These are phyloP conservation scores for Filobasidium wieringae DNA, from an alignment of 768 basidiomycete species.

Conservation along the genomic window DNA sequence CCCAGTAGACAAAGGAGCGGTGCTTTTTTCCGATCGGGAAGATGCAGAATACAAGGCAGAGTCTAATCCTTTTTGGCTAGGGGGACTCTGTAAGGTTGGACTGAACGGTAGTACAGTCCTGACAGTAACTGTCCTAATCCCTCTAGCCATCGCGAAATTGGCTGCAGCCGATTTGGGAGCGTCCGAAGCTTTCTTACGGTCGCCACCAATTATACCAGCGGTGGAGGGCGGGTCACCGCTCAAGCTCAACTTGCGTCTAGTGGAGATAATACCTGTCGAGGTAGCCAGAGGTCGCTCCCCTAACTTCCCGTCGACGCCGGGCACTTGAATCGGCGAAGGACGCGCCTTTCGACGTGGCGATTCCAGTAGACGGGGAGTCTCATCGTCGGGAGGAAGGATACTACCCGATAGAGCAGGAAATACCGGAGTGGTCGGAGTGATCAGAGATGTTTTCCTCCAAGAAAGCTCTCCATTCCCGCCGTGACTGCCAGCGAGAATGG, in stretches of 20 bases:
- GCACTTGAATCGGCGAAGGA: neutral
- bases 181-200: neutral
- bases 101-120: neutral
- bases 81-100: neutral
- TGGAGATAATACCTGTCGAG: neutral
- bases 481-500: too few relatives aligned
- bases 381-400: too few relatives aligned
- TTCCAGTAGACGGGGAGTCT: too few relatives aligned
- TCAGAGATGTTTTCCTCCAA: too few relatives aligned
- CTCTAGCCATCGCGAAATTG: neutral
- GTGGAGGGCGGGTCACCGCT: neutral
- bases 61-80: too few relatives aligned
- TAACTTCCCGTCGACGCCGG: neutral
- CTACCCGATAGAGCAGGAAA: too few relatives aligned
- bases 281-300: neutral
- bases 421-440: too few relatives aligned
- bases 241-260: neutral
- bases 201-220: neutral
- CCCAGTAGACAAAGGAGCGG: neutral
- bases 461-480: too few relatives aligned
- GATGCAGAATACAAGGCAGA: too few relatives aligned
- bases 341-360: neutral
- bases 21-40: neutral
- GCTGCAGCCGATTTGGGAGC: neutral
- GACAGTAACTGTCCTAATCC: neutral